Evolutionary conservation across 176 grass and related monocot genomes (phyloP).

Genomic region (Lolium rigidum): DNA sequence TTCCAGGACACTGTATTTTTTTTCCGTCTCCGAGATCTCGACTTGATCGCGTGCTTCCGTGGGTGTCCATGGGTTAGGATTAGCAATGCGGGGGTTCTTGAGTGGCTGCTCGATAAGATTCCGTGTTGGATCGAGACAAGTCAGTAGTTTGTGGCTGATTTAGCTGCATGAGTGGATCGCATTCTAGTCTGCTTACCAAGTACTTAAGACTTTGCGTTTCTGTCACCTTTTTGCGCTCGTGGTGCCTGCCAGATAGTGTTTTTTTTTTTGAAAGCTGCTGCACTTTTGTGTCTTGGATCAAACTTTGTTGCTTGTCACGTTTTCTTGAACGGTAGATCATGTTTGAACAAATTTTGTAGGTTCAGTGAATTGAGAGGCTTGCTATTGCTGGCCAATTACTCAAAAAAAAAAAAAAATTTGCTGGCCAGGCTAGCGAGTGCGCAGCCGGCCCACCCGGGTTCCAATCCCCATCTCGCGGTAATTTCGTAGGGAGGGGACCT

Average conservation of each 20-base stretch:
- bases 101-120: neutral
- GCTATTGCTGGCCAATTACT: too few relatives aligned
- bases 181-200: conserved; percentile 10
- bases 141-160: neutral
- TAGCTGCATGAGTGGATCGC: neutral
- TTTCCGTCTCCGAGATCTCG: conserved; percentile 32
- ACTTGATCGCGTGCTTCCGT: neutral
- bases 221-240: neutral
- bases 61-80: neutral
- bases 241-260: neutral
- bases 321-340: neutral
- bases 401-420: too few relatives aligned
- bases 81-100: neutral
- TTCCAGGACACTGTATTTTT: neutral
- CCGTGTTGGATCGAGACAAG: conserved; percentile 18
- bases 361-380: neutral
- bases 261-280: neutral
- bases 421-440: too few relatives aligned
- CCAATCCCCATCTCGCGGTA: too few relatives aligned
- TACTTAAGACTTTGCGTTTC: neutral
- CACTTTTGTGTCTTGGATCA: neutral
- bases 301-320: neutral
- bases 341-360: neutral
- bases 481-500: too few relatives aligned
- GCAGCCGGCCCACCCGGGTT: too few relatives aligned